Conservation (phyloP, 805 yeast species). For the Brettanomyces nanus region DNA sequence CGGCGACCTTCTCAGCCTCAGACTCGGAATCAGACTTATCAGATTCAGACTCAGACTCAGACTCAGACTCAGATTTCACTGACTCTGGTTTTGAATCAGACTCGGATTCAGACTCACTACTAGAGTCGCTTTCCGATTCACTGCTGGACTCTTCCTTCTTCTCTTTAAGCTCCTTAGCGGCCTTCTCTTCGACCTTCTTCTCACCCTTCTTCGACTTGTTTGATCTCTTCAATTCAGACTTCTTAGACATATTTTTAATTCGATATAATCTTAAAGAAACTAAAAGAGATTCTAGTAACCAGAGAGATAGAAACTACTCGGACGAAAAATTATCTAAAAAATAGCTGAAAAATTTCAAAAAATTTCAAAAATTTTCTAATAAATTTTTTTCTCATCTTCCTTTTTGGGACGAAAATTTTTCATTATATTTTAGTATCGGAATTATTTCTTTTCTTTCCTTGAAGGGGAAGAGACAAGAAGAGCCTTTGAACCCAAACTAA, state of each 20-base stretch:
- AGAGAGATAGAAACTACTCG: not conserved
- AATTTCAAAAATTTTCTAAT: not conserved
- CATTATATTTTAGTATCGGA: not conserved
- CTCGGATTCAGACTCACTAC: constrained; percentile 9
- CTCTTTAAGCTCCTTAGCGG: constrained; percentile 18
- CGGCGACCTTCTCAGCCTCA: constrained; percentile 9
- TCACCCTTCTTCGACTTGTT: constrained; percentile 20
- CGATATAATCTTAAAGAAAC: not conserved
- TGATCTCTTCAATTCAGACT: constrained; percentile 20
- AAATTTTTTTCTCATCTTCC: not conserved
- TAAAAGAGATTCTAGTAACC: not conserved
- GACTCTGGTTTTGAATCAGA: constrained; percentile 1
- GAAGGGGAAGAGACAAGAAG: too few relatives aligned
- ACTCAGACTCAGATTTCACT: constrained; percentile 16
- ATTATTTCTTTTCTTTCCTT: too few relatives aligned
- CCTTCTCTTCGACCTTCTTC: constrained; percentile 12
- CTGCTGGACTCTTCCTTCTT: constrained; percentile 15
- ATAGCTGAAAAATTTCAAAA: not conserved
- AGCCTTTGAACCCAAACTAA: too few relatives aligned
- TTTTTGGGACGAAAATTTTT: constrained; percentile 4
- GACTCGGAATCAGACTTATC: constrained; percentile 14
- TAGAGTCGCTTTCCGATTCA: constrained; percentile 18
- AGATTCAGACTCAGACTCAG: constrained; percentile 23
- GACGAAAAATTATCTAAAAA: not conserved
- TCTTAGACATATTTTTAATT: constrained; percentile 20